A percentile compares a stretch with the other conserved stretches of the same genome.
Evolutionary conservation across 768 basidiomycete species (phyloP).

Genomic region (Collybia sordida): DNA sequence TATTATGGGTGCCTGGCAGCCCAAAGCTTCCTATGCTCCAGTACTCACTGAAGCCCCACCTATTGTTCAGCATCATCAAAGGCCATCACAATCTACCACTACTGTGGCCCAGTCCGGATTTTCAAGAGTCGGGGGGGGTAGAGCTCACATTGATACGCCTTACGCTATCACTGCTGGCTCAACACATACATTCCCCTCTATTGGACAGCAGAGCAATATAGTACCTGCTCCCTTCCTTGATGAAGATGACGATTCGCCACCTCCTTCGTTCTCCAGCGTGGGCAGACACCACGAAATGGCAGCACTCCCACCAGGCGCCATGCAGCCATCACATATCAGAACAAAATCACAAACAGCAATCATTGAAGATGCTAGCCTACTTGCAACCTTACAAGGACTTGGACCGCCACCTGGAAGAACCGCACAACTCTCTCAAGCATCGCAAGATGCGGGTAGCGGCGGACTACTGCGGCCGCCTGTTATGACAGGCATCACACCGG

Average conservation of each 20-base stretch:
- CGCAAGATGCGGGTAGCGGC: constrained; percentile 19
- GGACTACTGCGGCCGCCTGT: constrained; percentile 20
- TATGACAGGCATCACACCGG: constrained; percentile 16
- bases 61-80: constrained; percentile 11
- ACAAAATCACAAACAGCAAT: constrained; percentile 85
- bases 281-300: constrained; percentile 33
- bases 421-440: constrained; percentile 14
- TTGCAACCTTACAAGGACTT: constrained; percentile 12
- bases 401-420: constrained; percentile 9
- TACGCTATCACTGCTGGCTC: constrained; percentile 73
- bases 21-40: constrained; percentile 48
- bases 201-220: constrained; percentile 42
- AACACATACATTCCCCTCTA: constrained; percentile 66
- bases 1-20: constrained; percentile 96
- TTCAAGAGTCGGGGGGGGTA: constrained; percentile 83
- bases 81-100: constrained; percentile 17
- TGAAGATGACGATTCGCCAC: constrained; percentile 44
- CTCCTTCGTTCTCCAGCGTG: constrained; percentile 52
- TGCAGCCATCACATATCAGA: constrained; percentile 65
- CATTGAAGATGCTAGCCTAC: constrained; percentile 59
- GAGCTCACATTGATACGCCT: constrained; percentile 81
- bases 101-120: constrained; percentile 57
- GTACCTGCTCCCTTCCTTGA: constrained; percentile 18
- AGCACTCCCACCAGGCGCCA: constrained; percentile 58
- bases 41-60: constrained; percentile 27